These are phyloP conservation scores for Paspalum notatum DNA, from an alignment of 176 grass and related monocot genomes.

Conservation along the genomic window DNA sequence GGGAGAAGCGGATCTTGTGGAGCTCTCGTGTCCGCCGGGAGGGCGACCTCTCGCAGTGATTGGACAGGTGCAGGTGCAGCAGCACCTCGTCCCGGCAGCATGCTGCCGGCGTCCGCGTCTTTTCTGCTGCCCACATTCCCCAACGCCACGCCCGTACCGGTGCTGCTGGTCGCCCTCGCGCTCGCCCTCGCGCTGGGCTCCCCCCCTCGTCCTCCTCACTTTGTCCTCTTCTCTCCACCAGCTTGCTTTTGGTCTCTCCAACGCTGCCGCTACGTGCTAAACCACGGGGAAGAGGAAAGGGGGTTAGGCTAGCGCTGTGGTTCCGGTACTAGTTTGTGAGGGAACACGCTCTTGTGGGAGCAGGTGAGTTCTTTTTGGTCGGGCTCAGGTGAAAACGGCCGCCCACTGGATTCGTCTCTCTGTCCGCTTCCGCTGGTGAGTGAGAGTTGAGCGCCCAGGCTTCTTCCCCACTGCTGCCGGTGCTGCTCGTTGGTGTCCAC, in stretches of 20 bases:
- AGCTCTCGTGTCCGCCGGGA: slow-evolving; percentile 30
- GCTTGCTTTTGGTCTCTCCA: slow-evolving; percentile 41
- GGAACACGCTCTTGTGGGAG: slow-evolving; percentile 42
- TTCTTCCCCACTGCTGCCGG: neutral
- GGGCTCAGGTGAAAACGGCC: slow-evolving; percentile 23
- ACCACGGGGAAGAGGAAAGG: slow-evolving; percentile 15
- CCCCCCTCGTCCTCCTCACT: neutral
- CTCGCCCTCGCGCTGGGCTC: slow-evolving; percentile 5
- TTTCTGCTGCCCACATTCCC: slow-evolving; percentile 50
- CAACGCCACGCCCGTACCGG: slow-evolving; percentile 25
- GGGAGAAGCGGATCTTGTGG: slow-evolving; percentile 28
- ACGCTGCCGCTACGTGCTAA: slow-evolving; percentile 17
- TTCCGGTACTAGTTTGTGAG: slow-evolving; percentile 5
- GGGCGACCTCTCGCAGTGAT: slow-evolving; percentile 10
- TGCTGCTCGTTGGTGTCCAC: neutral
- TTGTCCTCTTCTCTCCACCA: slow-evolving; percentile 51
- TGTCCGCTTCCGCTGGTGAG: neutral
- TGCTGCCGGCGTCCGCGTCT: slow-evolving; percentile 27
- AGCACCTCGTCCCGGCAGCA: slow-evolving; percentile 16
- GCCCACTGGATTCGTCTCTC: neutral
- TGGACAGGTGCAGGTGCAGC: slow-evolving; percentile 37
- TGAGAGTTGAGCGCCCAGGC: neutral
- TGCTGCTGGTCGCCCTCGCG: slow-evolving; percentile 19
- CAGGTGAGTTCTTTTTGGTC: slow-evolving; percentile 26
- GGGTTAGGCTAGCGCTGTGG: neutral